These are phyloP conservation scores for Neopestalotiopsis sp. DNA, from an alignment of 2,329 filamentous ascomycete species.

Conservation along the genomic window DNA sequence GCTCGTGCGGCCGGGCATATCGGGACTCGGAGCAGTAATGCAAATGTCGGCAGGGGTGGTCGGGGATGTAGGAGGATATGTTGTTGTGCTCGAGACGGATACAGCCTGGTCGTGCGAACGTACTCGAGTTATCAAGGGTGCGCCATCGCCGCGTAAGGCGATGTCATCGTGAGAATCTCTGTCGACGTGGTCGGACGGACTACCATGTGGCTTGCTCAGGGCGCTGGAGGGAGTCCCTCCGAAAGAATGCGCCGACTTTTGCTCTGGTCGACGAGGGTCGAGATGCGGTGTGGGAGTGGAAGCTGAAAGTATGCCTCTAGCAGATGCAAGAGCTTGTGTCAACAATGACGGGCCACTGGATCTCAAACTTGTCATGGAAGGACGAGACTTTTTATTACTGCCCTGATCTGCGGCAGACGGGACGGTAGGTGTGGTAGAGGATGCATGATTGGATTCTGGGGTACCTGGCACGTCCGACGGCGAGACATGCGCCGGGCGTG, in stretches of 20 bases:
- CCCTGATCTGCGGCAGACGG: slow-evolving; percentile 38
- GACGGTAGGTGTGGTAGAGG: slow-evolving; percentile 20
- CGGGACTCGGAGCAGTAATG: slow-evolving; percentile 24
- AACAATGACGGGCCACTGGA: slow-evolving; percentile 60
- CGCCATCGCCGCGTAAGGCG: slow-evolving; percentile 39
- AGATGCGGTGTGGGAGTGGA: slow-evolving; percentile 27
- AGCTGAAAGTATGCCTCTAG: slow-evolving; percentile 53
- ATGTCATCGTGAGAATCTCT: slow-evolving; percentile 41
- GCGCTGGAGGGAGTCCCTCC: slow-evolving; percentile 27
- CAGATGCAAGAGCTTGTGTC: slow-evolving; percentile 63
- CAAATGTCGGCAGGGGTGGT: slow-evolving; percentile 21
- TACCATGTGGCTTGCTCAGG: slow-evolving; percentile 28
- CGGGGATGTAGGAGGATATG: slow-evolving; percentile 23
- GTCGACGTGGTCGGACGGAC: slow-evolving; percentile 24
- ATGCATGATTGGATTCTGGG: slow-evolving; percentile 18
- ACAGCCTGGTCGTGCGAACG: slow-evolving; percentile 31
- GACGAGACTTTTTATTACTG: slow-evolving; percentile 53
- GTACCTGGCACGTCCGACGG: slow-evolving; percentile 21
- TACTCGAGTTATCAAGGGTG: slow-evolving; percentile 41
- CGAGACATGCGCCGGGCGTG: slow-evolving; percentile 17
- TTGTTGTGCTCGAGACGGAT: slow-evolving; percentile 28
- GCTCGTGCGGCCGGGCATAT: slow-evolving; percentile 39
- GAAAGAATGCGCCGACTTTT: slow-evolving; percentile 28
- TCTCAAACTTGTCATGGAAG: slow-evolving; percentile 46
- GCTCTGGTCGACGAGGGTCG: slow-evolving; percentile 32